Evolutionary conservation across 2,329 filamentous ascomycete species (phyloP), one percentile per base, ranked within the genome.

Genomic region (Metarhizium album): DNA sequence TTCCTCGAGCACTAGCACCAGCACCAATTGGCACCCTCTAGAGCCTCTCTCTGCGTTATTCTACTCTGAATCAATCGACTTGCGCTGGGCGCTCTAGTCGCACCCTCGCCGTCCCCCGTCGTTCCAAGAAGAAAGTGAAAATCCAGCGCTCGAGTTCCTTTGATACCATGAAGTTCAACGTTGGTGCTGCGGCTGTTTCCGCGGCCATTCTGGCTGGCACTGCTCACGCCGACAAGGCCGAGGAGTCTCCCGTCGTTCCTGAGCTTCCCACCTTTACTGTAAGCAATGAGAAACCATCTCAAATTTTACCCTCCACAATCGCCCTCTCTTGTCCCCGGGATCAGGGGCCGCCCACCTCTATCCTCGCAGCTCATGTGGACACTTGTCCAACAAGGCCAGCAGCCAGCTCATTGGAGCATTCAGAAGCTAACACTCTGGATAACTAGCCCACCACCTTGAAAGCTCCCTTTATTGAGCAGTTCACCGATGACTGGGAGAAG

Each of bases 401-500:
- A 7, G 20, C 20, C 11, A 24, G 20, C 22, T 27, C 27, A 37
- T 13, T 42, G 27, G 35, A 37, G 14, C 4, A 29, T 43, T 20
- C 37, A 6, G 46, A 54, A 56, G 55, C 62, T 61, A 52, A 64
- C 54, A 23, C 18, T n/a, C n/a, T 46, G 38, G 48, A 51, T n/a
- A 40, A 48, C 31, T 64, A 98, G 91, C 90, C 93, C 53, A 88
- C 90, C 58, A 79, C 75, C 56, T 69, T 97, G 64, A 93, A 96
- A 75, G 93, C 85, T 60, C 88, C 90, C 54, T 98, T 98, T 81
- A 75, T 97, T 58, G 93, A 98, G 77, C 93, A 98, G 73, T 98
- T 98, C 77, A 95, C 88, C 72, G 87, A 94, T 61, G 90, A 88
- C 73, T 97, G 91, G 91, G 86, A 96, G 60, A 74, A 79, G 58